Evolutionary conservation across 208 protist species (phyloP).

Genomic region (Wallacemonas sp.): DNA sequence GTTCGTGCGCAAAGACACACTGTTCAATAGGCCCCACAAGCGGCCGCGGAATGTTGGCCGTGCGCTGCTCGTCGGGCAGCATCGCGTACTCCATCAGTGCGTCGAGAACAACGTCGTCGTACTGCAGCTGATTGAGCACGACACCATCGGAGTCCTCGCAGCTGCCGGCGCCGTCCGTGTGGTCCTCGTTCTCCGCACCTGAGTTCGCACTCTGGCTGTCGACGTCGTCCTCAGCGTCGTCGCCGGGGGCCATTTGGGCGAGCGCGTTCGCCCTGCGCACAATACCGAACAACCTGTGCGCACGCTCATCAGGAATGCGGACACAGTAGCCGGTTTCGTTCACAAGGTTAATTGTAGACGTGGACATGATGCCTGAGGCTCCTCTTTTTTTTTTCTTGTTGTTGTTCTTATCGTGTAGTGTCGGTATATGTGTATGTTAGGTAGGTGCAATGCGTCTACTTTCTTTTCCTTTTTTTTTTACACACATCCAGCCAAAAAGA

Average conservation of each 20-base stretch:
- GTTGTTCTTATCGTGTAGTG: too few relatives aligned
- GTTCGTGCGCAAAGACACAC: conserved; percentile 36
- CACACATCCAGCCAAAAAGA: too few relatives aligned
- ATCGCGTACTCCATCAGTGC: conserved; percentile 35
- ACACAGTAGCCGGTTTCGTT: conserved; percentile 31
- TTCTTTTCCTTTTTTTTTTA: conserved; percentile 5
- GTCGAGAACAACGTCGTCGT: conserved; percentile 36
- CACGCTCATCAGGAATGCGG: conserved; percentile 33
- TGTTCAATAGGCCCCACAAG: conserved; percentile 31
- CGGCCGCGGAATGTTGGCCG: conserved; percentile 46
- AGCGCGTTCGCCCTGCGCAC: conserved; percentile 32
- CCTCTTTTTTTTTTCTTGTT: too few relatives aligned
- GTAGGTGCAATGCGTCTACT: neutral
- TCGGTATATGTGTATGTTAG: too few relatives aligned
- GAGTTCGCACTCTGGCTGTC: conserved; percentile 22
- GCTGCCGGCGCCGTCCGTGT: conserved; percentile 16
- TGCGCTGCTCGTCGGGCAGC: conserved; percentile 27
- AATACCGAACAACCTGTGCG: conserved; percentile 34
- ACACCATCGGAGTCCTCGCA: conserved; percentile 18
- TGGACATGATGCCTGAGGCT: neutral
- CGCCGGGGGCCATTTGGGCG: conserved; percentile 20
- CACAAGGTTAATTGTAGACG: conserved; percentile 12
- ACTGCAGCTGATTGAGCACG: conserved; percentile 43
- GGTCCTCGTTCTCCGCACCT: conserved; percentile 20
- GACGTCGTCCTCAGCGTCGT: conserved; percentile 8